phyloP scores from a whole-genome alignment of 768 basidiomycete species.

The Leucocoprinus birnbaumii region DNA sequence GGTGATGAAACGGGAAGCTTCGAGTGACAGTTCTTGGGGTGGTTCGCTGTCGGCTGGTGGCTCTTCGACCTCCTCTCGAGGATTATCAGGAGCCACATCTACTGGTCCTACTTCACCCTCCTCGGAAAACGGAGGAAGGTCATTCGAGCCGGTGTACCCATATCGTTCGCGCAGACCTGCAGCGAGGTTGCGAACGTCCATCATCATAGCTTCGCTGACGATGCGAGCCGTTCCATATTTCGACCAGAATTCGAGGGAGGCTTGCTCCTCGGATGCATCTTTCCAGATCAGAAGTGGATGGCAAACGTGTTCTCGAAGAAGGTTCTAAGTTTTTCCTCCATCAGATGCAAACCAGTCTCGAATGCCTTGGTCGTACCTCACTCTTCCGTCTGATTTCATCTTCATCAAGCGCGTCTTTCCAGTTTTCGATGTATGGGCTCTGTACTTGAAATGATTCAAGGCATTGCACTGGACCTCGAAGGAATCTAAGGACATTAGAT shows the following conservation, averaged over 20 bases:
- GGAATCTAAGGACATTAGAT: constrained; percentile 80
- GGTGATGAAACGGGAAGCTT: constrained; percentile 22
- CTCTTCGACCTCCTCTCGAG: not conserved
- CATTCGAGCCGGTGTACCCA: constrained; percentile 11
- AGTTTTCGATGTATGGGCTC: constrained; percentile 64
- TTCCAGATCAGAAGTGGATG: constrained; percentile 72
- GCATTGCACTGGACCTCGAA: constrained; percentile 66
- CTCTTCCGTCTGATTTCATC: constrained; percentile 67
- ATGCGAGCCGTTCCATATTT: constrained; percentile 60
- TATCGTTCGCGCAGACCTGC: constrained; percentile 42
- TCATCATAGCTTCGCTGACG: constrained; percentile 64
- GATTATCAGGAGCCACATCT: not conserved
- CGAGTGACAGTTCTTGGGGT: not conserved
- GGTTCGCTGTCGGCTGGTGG: too few relatives aligned
- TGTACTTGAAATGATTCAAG: constrained; percentile 46
- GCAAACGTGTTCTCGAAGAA: constrained; percentile 69
- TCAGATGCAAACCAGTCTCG: constrained; percentile 3
- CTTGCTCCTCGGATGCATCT: constrained; percentile 62
- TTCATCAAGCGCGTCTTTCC: constrained; percentile 70
- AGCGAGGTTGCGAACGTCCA: constrained; percentile 57
- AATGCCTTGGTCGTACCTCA: constrained; percentile 48
- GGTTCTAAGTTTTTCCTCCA: constrained; percentile 49
- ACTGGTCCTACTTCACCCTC: not conserved
- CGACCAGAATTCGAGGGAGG: constrained; percentile 64
- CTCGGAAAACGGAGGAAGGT: not conserved